Base-by-base conservation (phyloP, 106 monocot genomes). In the Platanthera zijinensis region DNA sequence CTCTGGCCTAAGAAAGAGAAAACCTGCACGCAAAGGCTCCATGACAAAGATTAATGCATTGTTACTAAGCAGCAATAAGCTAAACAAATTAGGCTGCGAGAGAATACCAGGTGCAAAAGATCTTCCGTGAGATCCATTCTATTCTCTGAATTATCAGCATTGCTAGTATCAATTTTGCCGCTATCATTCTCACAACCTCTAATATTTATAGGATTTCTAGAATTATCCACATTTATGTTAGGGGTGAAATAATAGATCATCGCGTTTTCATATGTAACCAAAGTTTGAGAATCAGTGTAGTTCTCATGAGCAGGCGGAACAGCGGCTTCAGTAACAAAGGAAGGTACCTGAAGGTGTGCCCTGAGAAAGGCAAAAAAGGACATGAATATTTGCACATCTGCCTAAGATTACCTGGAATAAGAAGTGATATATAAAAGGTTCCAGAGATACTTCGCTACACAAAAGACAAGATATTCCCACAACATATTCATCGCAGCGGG, bases 1-100 rank as follows among this genome's bases (percentile, higher is more conserved):
- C 82, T 94, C 74, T 84, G 92, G 49, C 64, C 86, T 80, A 99
- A 82, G 75, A 94, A 99, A 17, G 99, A 94, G 74, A 99, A 99
- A 78, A 94, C 90, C 99, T 99, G 79, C 78, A 82, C 57, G 6
- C 49, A 50, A 46, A n/a, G 6, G 15, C 70, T n/a, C 0, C 48
- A 45, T 15, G 39, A 39, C 39, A 70, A n/a, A 48, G 6, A 48
- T 70, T 4, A 48, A 48, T 48, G n/a, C 17, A n/a, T 39, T 75
- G n/a, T 30, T 25, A 32, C 57, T 45, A 15, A 22, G 19, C 78
- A 76, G 72, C 39, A 79, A 72, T 9, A 28, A 57, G 19, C 18
- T 68, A 62, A 15, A 54, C 12, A 46, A 17, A 57, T 9, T 39
- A 62, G 22, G 32, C n/a, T 17, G 19, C 6, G 28, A 50, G 39